phyloP scores from a whole-genome alignment of 2,329 filamentous ascomycete genomes.

The Nemania abortiva region DNA sequence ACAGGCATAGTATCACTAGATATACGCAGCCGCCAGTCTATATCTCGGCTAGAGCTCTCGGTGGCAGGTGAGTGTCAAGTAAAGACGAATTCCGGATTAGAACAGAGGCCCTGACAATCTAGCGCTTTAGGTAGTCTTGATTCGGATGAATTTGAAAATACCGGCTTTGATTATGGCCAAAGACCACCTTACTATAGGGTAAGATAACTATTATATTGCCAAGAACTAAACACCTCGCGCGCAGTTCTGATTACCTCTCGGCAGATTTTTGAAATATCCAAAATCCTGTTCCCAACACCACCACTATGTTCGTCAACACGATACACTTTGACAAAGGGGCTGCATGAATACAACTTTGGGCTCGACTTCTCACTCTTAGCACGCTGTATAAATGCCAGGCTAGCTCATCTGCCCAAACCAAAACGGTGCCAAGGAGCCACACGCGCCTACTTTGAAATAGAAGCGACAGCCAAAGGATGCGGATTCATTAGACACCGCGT shows the following conservation, averaged over 20 bases:
- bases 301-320: constrained; percentile 6
- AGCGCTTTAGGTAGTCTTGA: too few relatives aligned
- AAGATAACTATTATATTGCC: too few relatives aligned
- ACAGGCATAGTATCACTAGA: constrained; percentile 7
- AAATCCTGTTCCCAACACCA: constrained; percentile 1
- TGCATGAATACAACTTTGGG: constrained; percentile 2
- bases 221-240: too few relatives aligned
- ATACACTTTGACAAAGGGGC: constrained; percentile 9
- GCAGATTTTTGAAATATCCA: constrained; percentile 11
- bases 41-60: constrained; percentile 5
- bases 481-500: not conserved
- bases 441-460: constrained; percentile 1
- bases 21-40: constrained; percentile 4
- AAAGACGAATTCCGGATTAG: too few relatives aligned
- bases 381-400: constrained; percentile 6
- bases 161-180: too few relatives aligned
- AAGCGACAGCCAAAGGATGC: constrained; percentile 3
- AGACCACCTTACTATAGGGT: too few relatives aligned
- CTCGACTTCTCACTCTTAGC: constrained; percentile 9
- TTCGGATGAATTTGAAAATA: too few relatives aligned
- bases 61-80: not conserved
- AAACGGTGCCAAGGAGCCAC: not conserved
- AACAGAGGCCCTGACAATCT: too few relatives aligned
- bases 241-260: too few relatives aligned
- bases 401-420: not conserved